These are phyloP conservation scores for Heimioporus retisporus DNA, from an alignment of 1,284 basidiomycete species.

Conservation along the genomic window DNA sequence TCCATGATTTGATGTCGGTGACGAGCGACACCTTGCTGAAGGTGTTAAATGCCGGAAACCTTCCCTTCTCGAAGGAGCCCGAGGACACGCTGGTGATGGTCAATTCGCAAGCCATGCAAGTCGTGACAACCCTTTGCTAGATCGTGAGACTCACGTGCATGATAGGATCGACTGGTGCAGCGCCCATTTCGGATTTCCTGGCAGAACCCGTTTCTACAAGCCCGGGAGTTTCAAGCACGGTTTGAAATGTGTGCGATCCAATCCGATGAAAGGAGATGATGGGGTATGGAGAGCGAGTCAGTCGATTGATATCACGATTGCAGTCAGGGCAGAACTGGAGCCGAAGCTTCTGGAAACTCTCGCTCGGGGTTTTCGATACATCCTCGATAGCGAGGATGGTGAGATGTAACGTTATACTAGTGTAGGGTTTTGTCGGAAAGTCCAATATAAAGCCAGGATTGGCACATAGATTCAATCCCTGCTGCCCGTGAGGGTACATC, in stretches of 20 bases:
- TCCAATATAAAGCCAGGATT: too few relatives aligned
- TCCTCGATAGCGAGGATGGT: constrained; percentile 4
- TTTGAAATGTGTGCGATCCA: constrained; percentile 43
- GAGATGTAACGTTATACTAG: too few relatives aligned
- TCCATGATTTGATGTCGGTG: constrained; percentile 39
- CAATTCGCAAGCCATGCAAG: constrained; percentile 46
- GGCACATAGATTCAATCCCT: too few relatives aligned
- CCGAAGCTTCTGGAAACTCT: constrained; percentile 29
- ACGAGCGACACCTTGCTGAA: constrained; percentile 39
- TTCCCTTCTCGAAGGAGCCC: constrained; percentile 30
- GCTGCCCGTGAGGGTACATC: too few relatives aligned
- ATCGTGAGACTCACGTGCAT: background rate
- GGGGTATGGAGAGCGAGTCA: constrained; percentile 29
- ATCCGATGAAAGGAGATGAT: constrained; percentile 31
- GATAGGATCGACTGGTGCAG: constrained; percentile 41
- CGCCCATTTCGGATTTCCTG: constrained; percentile 43
- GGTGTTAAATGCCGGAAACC: constrained; percentile 34
- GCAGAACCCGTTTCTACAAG: constrained; percentile 32
- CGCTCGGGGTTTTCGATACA: constrained; percentile 19
- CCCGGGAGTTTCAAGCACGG: constrained; percentile 29
- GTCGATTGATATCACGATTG: constrained; percentile 37
- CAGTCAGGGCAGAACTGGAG: constrained; percentile 27
- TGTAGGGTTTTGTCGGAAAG: too few relatives aligned
- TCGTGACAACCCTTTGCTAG: background rate
- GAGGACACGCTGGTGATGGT: constrained; percentile 30